Percentiles rank a stretch among this genome's conserved stretches.
These are phyloP conservation scores for Apiospora koreana DNA, from an alignment of 2,329 filamentous ascomycete genomes.

Conservation along the genomic window DNA sequence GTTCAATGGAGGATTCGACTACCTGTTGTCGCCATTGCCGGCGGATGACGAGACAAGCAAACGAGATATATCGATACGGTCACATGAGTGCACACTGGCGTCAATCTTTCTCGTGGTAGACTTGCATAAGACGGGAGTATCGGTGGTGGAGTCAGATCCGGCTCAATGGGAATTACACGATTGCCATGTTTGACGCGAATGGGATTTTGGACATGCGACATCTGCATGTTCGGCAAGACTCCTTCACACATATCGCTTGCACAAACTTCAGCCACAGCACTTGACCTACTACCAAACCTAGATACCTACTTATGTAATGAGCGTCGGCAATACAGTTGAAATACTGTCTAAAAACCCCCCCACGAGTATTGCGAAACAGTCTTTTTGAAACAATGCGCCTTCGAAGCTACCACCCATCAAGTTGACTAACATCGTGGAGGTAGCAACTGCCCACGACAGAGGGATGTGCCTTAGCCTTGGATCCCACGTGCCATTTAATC, in stretches of 20 bases:
- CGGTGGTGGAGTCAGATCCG: background rate
- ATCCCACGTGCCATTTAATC: background rate
- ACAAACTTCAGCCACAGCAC: background rate
- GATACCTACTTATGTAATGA: background rate
- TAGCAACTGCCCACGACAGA: background rate
- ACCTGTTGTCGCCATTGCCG: background rate
- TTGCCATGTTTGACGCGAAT: background rate
- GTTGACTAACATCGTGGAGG: background rate
- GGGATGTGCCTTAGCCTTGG: background rate
- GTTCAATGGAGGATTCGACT: background rate
- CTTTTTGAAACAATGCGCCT: background rate
- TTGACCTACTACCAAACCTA: background rate
- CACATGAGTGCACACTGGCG: background rate
- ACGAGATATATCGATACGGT: background rate
- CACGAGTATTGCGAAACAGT: background rate
- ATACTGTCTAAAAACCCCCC: background rate
- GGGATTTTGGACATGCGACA: background rate
- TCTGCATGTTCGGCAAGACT: background rate
- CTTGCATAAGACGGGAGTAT: background rate
- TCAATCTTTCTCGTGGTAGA: background rate
- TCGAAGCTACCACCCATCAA: background rate
- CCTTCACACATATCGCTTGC: background rate
- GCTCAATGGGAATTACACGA: background rate
- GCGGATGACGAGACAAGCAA: background rate
- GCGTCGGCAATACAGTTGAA: background rate